Base-by-base conservation (phyloP, 371 early-diverging fungal genomes). In the Mortierella sp. region DNA sequence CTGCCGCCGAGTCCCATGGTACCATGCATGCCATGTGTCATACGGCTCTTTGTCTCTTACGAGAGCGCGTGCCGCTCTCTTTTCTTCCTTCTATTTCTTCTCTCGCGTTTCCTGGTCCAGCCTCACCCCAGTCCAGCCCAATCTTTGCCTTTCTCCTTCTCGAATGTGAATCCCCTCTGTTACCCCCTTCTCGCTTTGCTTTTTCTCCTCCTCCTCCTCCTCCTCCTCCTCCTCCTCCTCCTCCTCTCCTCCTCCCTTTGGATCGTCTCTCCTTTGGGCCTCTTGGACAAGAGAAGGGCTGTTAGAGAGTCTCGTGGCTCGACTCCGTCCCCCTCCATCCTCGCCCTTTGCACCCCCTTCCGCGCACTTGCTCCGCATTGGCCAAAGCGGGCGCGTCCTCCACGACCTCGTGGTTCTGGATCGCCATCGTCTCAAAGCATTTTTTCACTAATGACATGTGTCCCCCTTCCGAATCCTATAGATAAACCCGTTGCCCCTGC, bases 401-500 rank as follows among this genome's bases (percentile, higher is more conserved):
- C 21, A 23, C 7, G 18, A 11, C 57, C 45, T 21, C 57, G 44
- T 47, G 9, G 0, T 5, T 21, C 30, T 1, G 18, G 14, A 53
- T 43, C 16, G 63, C n/a, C 26, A 37, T 28, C 12, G 18, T 26
- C 18, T 26, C 28, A 30, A 29, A n/a, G 12, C 30, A 7, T 26
- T 26, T 28, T n/a, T 57, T 15, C 30, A 15, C 26, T 56, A n/a
- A 25, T 3, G 29, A 26, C 30, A 18, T 59, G 52, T 48, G 15
- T n/a, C 51, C 44, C n/a, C 25, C n/a, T 14, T 26, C 43, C 16
- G 45, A 43, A 28, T 45, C 30, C 16, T 52, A 52, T 68, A 74
- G 74, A 74, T 52, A 64, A 67, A 58, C 55, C 61, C 57, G 60
- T 48, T 52, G 74, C 51, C 44, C 64, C 61, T 57, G 12, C 60